Percentiles rank a stretch among this genome's conserved stretches.
These are phyloP conservation scores for Fusarium sp. DNA, from an alignment of 2,329 filamentous ascomycete genomes.

Conservation along the genomic window DNA sequence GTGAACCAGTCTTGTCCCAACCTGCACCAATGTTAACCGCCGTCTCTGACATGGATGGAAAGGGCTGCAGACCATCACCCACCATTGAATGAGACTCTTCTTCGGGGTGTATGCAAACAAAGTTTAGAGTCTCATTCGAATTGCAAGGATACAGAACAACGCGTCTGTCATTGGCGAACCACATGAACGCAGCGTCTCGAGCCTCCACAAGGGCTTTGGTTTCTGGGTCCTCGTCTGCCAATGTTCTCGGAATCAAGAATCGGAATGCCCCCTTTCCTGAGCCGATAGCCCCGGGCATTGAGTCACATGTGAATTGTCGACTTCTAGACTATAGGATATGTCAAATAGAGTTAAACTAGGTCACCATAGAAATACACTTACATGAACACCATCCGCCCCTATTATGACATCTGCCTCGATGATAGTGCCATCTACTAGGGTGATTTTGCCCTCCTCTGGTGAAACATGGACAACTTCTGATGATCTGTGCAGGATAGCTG, in stretches of 20 bases:
- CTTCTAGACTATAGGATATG: conserved; percentile 40
- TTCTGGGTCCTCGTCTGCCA: conserved; percentile 48
- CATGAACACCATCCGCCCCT: conserved; percentile 67
- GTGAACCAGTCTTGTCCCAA: conserved; percentile 54
- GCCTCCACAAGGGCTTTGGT: conserved; percentile 27
- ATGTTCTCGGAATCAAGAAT: conserved; percentile 60
- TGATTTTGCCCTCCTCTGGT: conserved; percentile 53
- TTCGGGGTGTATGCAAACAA: conserved; percentile 64
- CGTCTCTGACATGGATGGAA: too few relatives aligned
- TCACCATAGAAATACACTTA: conserved; percentile 27
- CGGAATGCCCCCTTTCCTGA: conserved; percentile 68
- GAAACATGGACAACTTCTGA: conserved; percentile 59
- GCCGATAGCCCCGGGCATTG: conserved; percentile 49
- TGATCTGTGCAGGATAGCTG: conserved; percentile 54
- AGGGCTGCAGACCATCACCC: conserved; percentile 12
- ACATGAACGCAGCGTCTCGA: conserved; percentile 48
- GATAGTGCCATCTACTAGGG: conserved; percentile 57
- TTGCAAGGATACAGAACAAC: conserved; percentile 62
- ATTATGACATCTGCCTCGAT: conserved; percentile 63
- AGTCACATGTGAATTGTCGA: conserved; percentile 42
- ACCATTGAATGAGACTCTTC: conserved; percentile 21
- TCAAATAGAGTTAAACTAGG: not conserved
- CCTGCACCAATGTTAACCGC: not conserved
- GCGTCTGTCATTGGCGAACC: conserved; percentile 56
- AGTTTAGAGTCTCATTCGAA: conserved; percentile 59